Evolutionary conservation across 495 filamentous ascomycete genomes (phyloP), one percentile per base, ranked within the genome.

Genomic region (Extremus antarcticus): DNA sequence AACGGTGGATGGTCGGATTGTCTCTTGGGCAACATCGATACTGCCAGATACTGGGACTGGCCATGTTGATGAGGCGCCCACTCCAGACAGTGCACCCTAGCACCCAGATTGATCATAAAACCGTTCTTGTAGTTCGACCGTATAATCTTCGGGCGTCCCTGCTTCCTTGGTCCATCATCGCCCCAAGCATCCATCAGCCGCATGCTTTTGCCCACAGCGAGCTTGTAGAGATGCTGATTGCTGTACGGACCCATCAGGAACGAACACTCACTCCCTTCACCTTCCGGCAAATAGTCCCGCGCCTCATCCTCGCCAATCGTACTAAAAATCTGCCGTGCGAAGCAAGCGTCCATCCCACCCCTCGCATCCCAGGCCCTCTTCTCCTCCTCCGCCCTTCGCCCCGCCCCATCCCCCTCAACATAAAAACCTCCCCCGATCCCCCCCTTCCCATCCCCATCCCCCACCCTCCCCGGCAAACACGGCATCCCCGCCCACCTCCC

Each of bases 21-120:
- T 19, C 54, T 25, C 35, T 41, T 63, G 25, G 73, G 68, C 16
- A 72, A 67, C 19, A 75, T 66, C 32, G 70, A 67, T 20, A 80
- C 64, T 25, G 78, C 76, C 23, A 84, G 66, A 65, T 81, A 83
- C 63, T 84, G 80, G 11, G 63, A 70, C 43, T 63, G 52, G 13
- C 72, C 74, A 15, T 70, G 46, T 45, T 78, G 73, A 50, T 81
- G 78, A 16, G 80, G 77, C 20, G 71, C 74, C 81, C 81, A 85
- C 19, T 78, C 74, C 53, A 77, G 56, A 57, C 74, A 74, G 55
- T 76, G 71, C 3, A 80, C 63, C 29, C 70, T 75, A 0, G 66
- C 65, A 3, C 78, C 80, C 17, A 81, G 55, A 61, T 80, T 78
- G 24, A 84, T 51, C 23, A 83, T 65, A 78, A 80, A 85, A 0